These are phyloP conservation scores for Botrytis deweyae DNA, from an alignment of 2,329 filamentous ascomycete species.

Conservation along the genomic window DNA sequence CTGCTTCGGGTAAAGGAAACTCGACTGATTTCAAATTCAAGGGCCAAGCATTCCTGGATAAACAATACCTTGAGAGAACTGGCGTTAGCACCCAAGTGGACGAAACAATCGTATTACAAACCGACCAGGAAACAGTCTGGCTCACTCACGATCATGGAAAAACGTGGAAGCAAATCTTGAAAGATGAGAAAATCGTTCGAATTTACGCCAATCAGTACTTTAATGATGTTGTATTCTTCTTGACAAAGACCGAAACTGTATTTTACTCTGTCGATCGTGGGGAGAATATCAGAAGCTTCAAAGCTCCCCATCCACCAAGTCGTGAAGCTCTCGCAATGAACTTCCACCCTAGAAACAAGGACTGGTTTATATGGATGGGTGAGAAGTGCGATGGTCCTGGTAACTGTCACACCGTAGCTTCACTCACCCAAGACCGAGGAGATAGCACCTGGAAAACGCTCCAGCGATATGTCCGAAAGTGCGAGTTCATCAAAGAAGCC, in stretches of 20 bases:
- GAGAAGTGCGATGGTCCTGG: constrained; percentile 60
- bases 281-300: constrained; percentile 69
- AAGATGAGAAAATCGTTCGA: constrained; percentile 64
- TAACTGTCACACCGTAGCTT: constrained; percentile 70
- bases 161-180: constrained; percentile 71
- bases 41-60: constrained; percentile 52
- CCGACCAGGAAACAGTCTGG: constrained; percentile 52
- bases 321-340: constrained; percentile 49
- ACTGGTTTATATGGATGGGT: constrained; percentile 93
- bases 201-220: constrained; percentile 79
- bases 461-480: constrained; percentile 72
- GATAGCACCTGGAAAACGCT: constrained; percentile 74
- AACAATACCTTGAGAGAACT: constrained; percentile 76
- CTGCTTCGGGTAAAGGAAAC: constrained; percentile 65
- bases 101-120: constrained; percentile 66
- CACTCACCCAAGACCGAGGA: constrained; percentile 76
- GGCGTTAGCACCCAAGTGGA: constrained; percentile 62
- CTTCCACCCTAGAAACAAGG: constrained; percentile 82
- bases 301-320: constrained; percentile 59
- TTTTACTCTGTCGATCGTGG: constrained; percentile 83
- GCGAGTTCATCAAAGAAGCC: constrained; percentile 76
- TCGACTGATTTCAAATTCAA: constrained; percentile 62
- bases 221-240: constrained; percentile 83
- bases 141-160: constrained; percentile 87
- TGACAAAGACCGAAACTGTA: constrained; percentile 65